phyloP scores from a whole-genome alignment of 441 rosid genomes.

The Adansonia gregorii region DNA sequence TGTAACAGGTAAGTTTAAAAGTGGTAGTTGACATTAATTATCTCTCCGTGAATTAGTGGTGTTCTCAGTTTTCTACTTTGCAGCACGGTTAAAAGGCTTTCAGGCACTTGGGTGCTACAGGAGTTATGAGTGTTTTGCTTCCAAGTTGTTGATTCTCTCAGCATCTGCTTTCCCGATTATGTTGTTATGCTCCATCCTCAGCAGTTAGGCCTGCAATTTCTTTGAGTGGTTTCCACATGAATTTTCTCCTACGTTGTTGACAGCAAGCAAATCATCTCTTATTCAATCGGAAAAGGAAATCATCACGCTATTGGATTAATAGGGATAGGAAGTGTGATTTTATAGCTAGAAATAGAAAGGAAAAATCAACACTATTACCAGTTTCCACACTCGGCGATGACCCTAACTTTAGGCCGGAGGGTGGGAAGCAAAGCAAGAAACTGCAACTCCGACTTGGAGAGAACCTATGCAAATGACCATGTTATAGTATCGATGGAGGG shows the following conservation, averaged over 20 bases:
- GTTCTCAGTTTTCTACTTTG: background rate
- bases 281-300: background rate
- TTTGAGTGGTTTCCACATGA: constrained; percentile 81
- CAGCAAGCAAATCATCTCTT: background rate
- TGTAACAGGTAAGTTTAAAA: background rate
- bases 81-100: background rate
- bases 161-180: background rate
- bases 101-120: background rate
- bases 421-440: constrained; percentile 89
- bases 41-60: background rate
- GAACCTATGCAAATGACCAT: constrained; percentile 49
- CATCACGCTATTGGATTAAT: background rate
- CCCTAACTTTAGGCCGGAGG: constrained; percentile 79
- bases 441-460: constrained; percentile 81
- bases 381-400: constrained; percentile 85
- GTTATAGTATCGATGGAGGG: background rate
- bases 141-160: constrained; percentile 11
- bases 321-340: background rate
- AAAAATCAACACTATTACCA: constrained; percentile 46
- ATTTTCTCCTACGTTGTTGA: constrained; percentile 62
- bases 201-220: constrained; percentile 69
- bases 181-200: constrained; percentile 32
- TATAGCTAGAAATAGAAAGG: background rate
- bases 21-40: background rate
- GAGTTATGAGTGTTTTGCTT: background rate